Conservation (phyloP, 495 filamentous ascomycete genomes). For the Terfezia claveryi region DNA sequence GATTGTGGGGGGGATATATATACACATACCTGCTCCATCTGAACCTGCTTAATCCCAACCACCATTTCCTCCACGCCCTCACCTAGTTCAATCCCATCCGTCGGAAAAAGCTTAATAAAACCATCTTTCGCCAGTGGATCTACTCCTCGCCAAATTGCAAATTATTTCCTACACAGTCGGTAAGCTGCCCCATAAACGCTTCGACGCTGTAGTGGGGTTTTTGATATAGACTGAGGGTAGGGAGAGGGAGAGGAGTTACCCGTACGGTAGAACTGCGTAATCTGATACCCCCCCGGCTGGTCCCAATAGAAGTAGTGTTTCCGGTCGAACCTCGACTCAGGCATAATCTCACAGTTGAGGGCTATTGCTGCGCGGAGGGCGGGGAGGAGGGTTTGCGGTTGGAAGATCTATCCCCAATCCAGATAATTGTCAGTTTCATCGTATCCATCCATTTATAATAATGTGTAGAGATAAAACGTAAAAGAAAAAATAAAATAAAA, state of each 20-base stretch:
- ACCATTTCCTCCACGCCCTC: constrained; percentile 15
- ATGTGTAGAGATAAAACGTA: background rate
- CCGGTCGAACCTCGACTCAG: constrained; percentile 61
- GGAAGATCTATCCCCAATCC: constrained; percentile 29
- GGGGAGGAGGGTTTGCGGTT: constrained; percentile 62
- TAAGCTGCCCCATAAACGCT: background rate
- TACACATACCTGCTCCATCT: constrained; percentile 50
- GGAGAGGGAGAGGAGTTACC: background rate
- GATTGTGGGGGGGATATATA: too few species aligned
- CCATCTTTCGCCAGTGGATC: too few species aligned
- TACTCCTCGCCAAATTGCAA: constrained; percentile 75
- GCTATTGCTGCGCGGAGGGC: constrained; percentile 76
- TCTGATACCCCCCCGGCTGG: constrained; percentile 87
- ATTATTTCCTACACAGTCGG: background rate
- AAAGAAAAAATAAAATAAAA: background rate
- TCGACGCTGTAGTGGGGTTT: background rate
- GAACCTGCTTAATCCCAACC: constrained; percentile 75
- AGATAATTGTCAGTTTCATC: background rate
- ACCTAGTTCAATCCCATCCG: constrained; percentile 48
- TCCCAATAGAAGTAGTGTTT: constrained; percentile 99
- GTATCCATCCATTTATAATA: too few species aligned
- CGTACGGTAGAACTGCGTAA: constrained; percentile 63
- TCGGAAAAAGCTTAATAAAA: constrained; percentile 17
- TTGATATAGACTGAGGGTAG: background rate
- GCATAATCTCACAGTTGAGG: constrained; percentile 55